These are phyloP conservation scores for Microdochium paspali DNA, from an alignment of 2,329 filamentous ascomycete genomes.

Conservation along the genomic window DNA sequence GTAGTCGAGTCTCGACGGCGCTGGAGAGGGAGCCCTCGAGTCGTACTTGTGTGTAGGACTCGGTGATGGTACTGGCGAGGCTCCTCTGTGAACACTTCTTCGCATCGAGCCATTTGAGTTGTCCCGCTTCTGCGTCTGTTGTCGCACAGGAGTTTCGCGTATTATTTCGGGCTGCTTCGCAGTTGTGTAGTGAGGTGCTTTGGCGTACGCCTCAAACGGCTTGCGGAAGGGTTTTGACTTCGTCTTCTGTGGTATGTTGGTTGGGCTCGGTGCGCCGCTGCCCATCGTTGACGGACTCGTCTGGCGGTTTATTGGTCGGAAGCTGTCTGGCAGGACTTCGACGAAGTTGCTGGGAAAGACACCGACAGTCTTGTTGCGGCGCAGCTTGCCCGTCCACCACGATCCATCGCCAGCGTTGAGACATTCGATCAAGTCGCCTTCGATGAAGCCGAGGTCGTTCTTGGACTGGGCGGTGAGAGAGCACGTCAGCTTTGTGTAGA, in stretches of 20 bases:
- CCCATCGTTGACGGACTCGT: constrained; percentile 51
- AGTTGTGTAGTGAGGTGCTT: constrained; percentile 56
- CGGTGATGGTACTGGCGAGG: constrained; percentile 12
- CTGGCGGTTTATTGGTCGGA: constrained; percentile 62
- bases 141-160: constrained; percentile 25
- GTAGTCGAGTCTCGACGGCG: constrained; percentile 10
- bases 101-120: constrained; percentile 29
- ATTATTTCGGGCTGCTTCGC: constrained; percentile 52
- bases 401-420: constrained; percentile 94
- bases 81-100: constrained; percentile 11
- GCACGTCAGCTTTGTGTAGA: neutral
- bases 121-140: constrained; percentile 24
- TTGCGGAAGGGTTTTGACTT: constrained; percentile 55
- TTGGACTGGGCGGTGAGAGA: constrained; percentile 51
- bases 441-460: constrained; percentile 90
- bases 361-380: constrained; percentile 81
- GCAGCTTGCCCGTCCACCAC: constrained; percentile 95
- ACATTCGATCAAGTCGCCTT: constrained; percentile 96
- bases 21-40: constrained; percentile 13
- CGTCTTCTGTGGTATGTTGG: constrained; percentile 45
- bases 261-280: constrained; percentile 44
- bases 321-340: constrained; percentile 75
- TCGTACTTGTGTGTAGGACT: constrained; percentile 7
- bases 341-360: constrained; percentile 98
- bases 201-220: constrained; percentile 58